phyloP scores from a whole-genome alignment of 202 grass and related monocot species.

The Zizania palustris region DNA sequence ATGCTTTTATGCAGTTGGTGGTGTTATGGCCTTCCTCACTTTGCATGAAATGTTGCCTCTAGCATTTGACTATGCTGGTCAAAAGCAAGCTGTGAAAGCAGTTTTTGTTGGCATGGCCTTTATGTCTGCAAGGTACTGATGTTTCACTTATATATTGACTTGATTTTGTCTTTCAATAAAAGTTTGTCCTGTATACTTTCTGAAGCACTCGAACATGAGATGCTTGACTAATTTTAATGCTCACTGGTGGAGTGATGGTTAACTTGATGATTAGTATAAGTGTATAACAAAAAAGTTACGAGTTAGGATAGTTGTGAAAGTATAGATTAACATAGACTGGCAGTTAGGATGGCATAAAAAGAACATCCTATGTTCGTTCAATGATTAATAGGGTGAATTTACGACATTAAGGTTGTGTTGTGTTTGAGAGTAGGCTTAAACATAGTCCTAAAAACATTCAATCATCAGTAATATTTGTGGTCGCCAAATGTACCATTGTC shows the following conservation, averaged over 20 bases:
- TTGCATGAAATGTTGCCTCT: slow-evolving; percentile 97
- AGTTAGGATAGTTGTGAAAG: slow-evolving; percentile 20
- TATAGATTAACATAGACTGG: background rate
- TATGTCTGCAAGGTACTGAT: slow-evolving; percentile 91
- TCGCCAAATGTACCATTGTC: background rate
- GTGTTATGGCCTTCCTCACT: slow-evolving; percentile 98
- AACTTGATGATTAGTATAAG: background rate
- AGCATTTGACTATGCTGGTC: slow-evolving; percentile 97
- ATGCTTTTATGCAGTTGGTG: slow-evolving; percentile 67
- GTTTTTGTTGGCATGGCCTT: slow-evolving; percentile 97
- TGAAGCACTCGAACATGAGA: slow-evolving; percentile 15
- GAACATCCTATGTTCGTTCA: slow-evolving; percentile 11
- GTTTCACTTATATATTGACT: slow-evolving; percentile 34
- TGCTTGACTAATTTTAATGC: slow-evolving; percentile 16
- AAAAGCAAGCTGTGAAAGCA: slow-evolving; percentile 96
- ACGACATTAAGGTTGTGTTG: background rate
- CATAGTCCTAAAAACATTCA: background rate
- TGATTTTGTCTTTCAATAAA: background rate
- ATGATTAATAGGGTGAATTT: slow-evolving; percentile 15
- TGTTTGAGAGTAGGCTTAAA: slow-evolving; percentile 5
- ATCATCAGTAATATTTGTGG: background rate
- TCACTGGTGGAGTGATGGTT: background rate
- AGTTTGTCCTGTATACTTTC: background rate
- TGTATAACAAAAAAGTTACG: slow-evolving; percentile 17
- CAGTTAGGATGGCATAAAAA: background rate